Percentiles rank a stretch among this genome's conserved stretches.
phyloP scores from a whole-genome alignment of 805 yeast species.

The Yarrowia osloensis region DNA sequence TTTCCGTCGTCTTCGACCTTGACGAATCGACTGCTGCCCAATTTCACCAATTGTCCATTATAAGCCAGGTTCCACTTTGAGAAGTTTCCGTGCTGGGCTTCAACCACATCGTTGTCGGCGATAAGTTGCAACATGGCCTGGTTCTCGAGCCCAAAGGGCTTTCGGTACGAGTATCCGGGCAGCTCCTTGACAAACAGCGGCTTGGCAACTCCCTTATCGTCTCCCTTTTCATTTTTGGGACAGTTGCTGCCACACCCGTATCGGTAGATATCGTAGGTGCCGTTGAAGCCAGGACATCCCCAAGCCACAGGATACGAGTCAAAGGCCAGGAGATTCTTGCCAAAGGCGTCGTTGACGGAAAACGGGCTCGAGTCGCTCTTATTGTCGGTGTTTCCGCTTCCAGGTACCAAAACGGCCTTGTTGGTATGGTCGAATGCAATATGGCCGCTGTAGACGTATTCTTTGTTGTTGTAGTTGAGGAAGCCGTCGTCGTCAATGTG shows the following conservation, averaged over 20 bases:
- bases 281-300: conserved; percentile 18
- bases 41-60: background rate
- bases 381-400: background rate
- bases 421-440: background rate
- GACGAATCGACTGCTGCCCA: background rate
- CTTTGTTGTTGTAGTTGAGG: conserved; percentile 9
- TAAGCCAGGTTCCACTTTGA: conserved; percentile 2
- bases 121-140: background rate
- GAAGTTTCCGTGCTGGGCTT: background rate
- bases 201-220: conserved; percentile 3
- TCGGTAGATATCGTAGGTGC: background rate
- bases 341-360: background rate
- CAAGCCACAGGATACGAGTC: conserved; percentile 6
- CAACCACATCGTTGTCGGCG: background rate
- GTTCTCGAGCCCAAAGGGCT: background rate
- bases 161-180: background rate
- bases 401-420: conserved; percentile 1
- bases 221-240: background rate
- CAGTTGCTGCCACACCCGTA: conserved; percentile 8
- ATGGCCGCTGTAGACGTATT: background rate
- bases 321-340: background rate
- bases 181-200: conserved; percentile 2
- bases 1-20: background rate
- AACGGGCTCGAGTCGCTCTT: conserved; percentile 2
- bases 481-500: conserved; percentile 10